Percentiles rank a stretch among this genome's conserved stretches.
These are phyloP conservation scores for Phytophthora pisi DNA, from an alignment of 352 stramenopile species.

Conservation along the genomic window DNA sequence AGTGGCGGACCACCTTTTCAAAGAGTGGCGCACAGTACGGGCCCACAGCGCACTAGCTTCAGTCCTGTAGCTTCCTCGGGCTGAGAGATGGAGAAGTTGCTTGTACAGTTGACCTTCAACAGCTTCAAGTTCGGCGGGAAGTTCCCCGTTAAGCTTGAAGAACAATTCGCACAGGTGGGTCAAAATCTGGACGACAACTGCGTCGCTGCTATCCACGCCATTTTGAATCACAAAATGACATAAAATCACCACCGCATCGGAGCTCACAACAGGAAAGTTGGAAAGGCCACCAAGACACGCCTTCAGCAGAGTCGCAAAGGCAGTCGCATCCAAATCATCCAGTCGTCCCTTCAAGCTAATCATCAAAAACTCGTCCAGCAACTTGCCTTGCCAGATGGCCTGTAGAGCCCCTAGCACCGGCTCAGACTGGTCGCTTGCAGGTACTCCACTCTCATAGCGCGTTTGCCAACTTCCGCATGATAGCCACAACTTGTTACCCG, in stretches of 20 bases:
- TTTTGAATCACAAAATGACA: constrained; percentile 70
- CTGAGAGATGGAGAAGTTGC: constrained; percentile 65
- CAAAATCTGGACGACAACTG: constrained; percentile 65
- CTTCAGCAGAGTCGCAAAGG: constrained; percentile 58
- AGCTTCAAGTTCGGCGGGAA: constrained; percentile 57
- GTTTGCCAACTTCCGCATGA: constrained; percentile 63
- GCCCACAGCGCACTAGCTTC: constrained; percentile 62
- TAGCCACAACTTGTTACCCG: constrained; percentile 54
- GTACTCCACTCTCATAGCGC: constrained; percentile 18
- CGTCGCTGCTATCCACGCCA: constrained; percentile 38
- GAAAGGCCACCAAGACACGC: constrained; percentile 56
- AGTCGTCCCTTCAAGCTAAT: constrained; percentile 79
- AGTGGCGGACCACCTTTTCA: constrained; percentile 47
- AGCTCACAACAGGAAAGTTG: constrained; percentile 59
- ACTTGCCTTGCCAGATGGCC: constrained; percentile 75
- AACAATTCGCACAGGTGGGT: constrained; percentile 65
- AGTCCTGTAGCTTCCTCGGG: constrained; percentile 50
- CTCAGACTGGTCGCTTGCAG: constrained; percentile 3
- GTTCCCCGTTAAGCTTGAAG: constrained; percentile 40
- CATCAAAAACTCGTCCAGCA: constrained; percentile 82
- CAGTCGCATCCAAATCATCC: constrained; percentile 59
- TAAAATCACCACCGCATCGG: constrained; percentile 74
- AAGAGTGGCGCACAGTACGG: constrained; percentile 37
- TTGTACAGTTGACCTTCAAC: constrained; percentile 64
- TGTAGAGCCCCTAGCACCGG: constrained; percentile 38